Evolutionary conservation across 2,329 filamentous ascomycete genomes (phyloP), one percentile per base, ranked within the genome.

Genomic region (Penicillium sp.): DNA sequence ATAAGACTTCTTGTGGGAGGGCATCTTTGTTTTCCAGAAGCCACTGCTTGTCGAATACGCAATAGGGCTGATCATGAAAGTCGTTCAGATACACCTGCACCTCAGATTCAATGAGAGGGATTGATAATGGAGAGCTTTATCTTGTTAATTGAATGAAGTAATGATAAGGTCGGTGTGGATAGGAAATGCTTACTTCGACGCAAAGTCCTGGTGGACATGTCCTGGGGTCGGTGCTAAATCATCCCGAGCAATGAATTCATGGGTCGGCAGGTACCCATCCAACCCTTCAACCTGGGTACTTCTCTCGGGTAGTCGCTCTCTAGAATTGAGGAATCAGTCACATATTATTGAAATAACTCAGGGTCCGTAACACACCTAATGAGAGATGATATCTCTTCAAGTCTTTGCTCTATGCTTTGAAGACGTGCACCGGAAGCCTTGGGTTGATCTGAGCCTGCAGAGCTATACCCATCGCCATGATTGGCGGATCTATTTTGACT

Each of bases 31-130:
- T 54, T 14, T 48, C 39, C 11, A 58, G n/a, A 5, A 68, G 53
- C 65, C 63, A 67, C 1, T 52, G 22, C 11, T 58, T 61, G 1
- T 58, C 52, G 26, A 68, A 68, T 3, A 63, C 59, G 44, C 65
- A 67, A 33, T 67, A 68, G 6, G 65, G 66, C 46, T 68, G 66
- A 49, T 68, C 65, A 44, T 68, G 65, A 14, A 68, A 66, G 33
- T 65, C 53, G 19, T 31, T 54, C 14, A 68, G 48, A 37, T 67
- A 68, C 6, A 57, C 53, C 1, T 66, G 52, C 5, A 68, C 62
- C 41, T 68, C 60, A 3, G 58, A 53, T 49, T 61, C 49, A 22
- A 67, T 51, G 16, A 62, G 59, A 3, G 50, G 22, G 1, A 48
- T 5, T 5, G 59, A 19, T 31, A 59, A 24, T 9, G 37, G 19